Conservation (phyloP, 805 yeast species). For the Hanseniaspora hatyaiensis region DNA sequence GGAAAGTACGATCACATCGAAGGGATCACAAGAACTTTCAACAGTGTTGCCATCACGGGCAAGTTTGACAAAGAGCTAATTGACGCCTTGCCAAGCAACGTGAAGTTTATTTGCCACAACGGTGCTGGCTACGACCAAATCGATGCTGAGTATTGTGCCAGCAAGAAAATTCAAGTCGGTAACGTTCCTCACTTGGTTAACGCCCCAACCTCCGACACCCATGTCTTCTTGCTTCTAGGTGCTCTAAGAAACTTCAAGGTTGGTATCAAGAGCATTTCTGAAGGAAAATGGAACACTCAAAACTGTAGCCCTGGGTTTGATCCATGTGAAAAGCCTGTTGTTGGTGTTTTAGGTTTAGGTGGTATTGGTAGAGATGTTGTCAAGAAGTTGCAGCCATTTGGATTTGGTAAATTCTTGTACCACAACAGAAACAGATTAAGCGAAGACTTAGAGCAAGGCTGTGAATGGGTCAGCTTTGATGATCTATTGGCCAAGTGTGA, state of each 20-base stretch:
- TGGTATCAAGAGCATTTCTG: conserved; percentile 43
- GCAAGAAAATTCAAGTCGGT: conserved; percentile 48
- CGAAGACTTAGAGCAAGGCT: conserved; percentile 53
- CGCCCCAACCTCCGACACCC: conserved; percentile 61
- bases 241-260: conserved; percentile 56
- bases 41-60: conserved; percentile 44
- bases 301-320: conserved; percentile 55
- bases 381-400: conserved; percentile 62
- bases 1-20: conserved; percentile 28
- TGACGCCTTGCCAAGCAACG: conserved; percentile 40
- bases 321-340: conserved; percentile 54
- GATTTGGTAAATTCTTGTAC: conserved; percentile 58
- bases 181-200: conserved; percentile 58
- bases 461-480: conserved; percentile 62
- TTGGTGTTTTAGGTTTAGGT: conserved; percentile 80
- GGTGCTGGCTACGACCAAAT: conserved; percentile 76
- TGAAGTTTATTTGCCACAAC: conserved; percentile 44
- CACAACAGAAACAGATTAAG: conserved; percentile 54
- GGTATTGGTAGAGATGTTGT: conserved; percentile 79
- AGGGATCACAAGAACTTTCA: conserved; percentile 42
- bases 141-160: conserved; percentile 43
- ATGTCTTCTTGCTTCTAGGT: conserved; percentile 49
- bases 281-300: conserved; percentile 55
- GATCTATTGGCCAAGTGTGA: conserved; percentile 55
- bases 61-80: conserved; percentile 53